Base-by-base conservation (phyloP, 768 basidiomycete genomes). In the Fistulinella prunicolor region DNA sequence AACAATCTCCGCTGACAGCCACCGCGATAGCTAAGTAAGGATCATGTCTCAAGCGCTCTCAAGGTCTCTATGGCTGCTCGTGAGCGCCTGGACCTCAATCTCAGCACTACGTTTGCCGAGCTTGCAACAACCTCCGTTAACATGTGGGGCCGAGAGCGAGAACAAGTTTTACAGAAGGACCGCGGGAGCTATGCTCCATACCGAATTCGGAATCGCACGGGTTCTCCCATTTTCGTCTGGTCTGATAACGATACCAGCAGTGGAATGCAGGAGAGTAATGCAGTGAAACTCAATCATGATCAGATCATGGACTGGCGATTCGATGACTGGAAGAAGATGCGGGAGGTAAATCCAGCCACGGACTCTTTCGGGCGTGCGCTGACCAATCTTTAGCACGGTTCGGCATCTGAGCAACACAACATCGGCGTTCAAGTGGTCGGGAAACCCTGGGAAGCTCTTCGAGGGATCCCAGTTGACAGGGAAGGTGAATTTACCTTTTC, bases 121-220 rank as follows among this genome's bases (percentile, higher is more conserved):
- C 75, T 95, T 36, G 84, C 82, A 10, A 75, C 86, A 46, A 86
- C 86, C 1, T 84, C 83, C 0, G 64, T 83, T 46, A 85, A 82
- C 32, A 76, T 87, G 50, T 84, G 86, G 78, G 80, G 74, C n/a
- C 80, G 79, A 57, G 87, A 94, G 62, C 80, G 80, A 24, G 85
- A 86, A 36, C 73, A 76, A 9, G 78, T 87, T 8, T 73, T 90
- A 19, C 79, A 86, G 56, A 88, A 83, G 55, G 81, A 83, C 24
- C 81, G 94, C 30, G 95, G 94, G 37, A 84, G 81, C 44, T 93
- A 90, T 66, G 92, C 96, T 0, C 96, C 96, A 1, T 99, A 98
- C 71, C 82, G 85, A 17, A 86, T 99, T 51, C 80, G 80, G 49
- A 99, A 99, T 68, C 80, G 86, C 53, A 96, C 94, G 3, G 96